phyloP scores from a whole-genome alignment of 23 red algal species.

The Agarophyton chilense region DNA sequence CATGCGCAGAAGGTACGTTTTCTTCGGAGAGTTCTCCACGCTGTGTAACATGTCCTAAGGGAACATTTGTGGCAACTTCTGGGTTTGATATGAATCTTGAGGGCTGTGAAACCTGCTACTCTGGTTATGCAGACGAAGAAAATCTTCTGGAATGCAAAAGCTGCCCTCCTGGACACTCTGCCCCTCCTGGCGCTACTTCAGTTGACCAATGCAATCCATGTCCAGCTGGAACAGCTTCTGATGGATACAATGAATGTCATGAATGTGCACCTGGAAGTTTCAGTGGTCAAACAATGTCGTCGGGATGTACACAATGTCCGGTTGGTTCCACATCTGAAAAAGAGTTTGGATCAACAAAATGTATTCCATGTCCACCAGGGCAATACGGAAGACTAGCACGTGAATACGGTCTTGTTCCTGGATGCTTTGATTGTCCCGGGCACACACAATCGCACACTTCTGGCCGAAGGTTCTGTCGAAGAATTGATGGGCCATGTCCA shows the following conservation, averaged over 20 bases:
- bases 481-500: neutral
- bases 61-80: neutral
- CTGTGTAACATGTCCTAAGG: neutral
- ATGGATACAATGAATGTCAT: neutral
- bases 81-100: neutral
- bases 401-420: neutral
- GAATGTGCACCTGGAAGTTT: neutral
- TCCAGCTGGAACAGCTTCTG: neutral
- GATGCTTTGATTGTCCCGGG: neutral
- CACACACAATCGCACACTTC: neutral
- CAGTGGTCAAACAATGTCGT: neutral
- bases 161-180: neutral
- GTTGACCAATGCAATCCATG: neutral
- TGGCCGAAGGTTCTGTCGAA: neutral
- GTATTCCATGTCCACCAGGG: neutral
- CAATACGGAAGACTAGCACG: neutral
- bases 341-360: neutral
- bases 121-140: conserved; percentile 9
- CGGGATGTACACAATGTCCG: neutral
- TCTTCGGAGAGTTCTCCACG: neutral
- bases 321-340: neutral
- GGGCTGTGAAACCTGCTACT: neutral
- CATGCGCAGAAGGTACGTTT: neutral
- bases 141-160: conserved; percentile 12
- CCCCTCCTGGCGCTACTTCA: conserved; percentile 6